Conservation (phyloP, 805 yeast genomes). For the Yarrowia sp. region DNA sequence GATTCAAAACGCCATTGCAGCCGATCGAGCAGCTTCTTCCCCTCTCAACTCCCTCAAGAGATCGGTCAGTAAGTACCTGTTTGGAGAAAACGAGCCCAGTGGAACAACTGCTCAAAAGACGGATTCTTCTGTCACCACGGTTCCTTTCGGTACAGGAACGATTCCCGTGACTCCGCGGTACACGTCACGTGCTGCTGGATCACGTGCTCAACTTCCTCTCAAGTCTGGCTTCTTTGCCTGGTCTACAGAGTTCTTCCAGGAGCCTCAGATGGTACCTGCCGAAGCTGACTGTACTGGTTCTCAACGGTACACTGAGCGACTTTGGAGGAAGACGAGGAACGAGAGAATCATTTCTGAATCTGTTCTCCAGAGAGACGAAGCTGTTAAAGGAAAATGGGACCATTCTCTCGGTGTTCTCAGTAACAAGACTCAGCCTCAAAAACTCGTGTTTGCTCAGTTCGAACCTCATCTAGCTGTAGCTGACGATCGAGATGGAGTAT, state of each 20-base stretch:
- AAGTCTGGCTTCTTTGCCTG: slow-evolving; percentile 43
- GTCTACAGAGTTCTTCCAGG: slow-evolving; percentile 85
- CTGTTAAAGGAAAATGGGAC: slow-evolving; percentile 85
- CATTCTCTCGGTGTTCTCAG: slow-evolving; percentile 56
- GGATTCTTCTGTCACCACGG: slow-evolving; percentile 33
- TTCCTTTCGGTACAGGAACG: slow-evolving; percentile 38
- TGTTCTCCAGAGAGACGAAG: slow-evolving; percentile 81
- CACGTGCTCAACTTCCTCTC: slow-evolving; percentile 37
- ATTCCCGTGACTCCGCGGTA: slow-evolving; percentile 38
- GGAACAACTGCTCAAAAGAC: background rate
- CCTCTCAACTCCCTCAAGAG: slow-evolving; percentile 30
- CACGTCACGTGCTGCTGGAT: slow-evolving; percentile 30
- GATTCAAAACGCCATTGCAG: slow-evolving; percentile 9
- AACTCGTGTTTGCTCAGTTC: slow-evolving; percentile 82
- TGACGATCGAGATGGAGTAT: slow-evolving; percentile 79
- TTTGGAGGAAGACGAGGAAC: slow-evolving; percentile 89
- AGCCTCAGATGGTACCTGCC: slow-evolving; percentile 84
- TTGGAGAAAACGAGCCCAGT: slow-evolving; percentile 1
- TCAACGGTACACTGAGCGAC: slow-evolving; percentile 69
- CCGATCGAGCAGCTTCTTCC: slow-evolving; percentile 3
- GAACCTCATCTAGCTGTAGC: slow-evolving; percentile 77
- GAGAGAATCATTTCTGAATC: slow-evolving; percentile 84
- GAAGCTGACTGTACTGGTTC: slow-evolving; percentile 93
- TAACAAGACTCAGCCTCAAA: slow-evolving; percentile 75
- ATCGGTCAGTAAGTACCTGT: slow-evolving; percentile 32